A percentile compares a stretch with the other conserved stretches of the same genome.
Evolutionary conservation across 2,329 filamentous ascomycete genomes (phyloP).

Genomic region (Thelonectria rubi): DNA sequence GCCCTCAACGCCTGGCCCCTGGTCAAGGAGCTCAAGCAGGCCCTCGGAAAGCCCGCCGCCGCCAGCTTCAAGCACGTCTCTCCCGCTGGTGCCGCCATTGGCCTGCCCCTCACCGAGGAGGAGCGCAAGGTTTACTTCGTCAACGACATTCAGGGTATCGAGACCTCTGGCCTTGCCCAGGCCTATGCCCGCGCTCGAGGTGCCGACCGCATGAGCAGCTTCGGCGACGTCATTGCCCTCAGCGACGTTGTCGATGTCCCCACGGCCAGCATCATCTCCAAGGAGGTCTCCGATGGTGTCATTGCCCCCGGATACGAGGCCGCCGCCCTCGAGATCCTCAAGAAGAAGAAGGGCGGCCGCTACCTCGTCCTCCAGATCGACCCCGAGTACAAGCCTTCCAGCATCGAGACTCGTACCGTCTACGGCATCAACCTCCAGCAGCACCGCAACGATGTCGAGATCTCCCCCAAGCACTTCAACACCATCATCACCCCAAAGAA

Average conservation of each 20-base stretch:
- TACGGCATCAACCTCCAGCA: conserved; percentile 91
- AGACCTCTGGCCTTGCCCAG: conserved; percentile 86
- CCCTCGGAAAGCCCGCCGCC: conserved; percentile 87
- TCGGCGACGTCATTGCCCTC: conserved; percentile 94
- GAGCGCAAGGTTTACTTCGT: conserved; percentile 99
- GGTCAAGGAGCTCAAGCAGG: conserved; percentile 93
- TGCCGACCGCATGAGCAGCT: conserved; percentile 98
- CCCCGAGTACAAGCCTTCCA: conserved; percentile 80
- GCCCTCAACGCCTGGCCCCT: conserved; percentile 96
- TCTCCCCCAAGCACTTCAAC: conserved; percentile 85
- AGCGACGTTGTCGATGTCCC: conserved; percentile 90
- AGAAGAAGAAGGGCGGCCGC: conserved; percentile 98
- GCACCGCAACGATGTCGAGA: conserved; percentile 90
- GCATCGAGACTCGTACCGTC: conserved; percentile 85
- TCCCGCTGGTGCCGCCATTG: conserved; percentile 93
- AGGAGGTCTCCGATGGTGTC: conserved; percentile 97
- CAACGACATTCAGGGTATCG: conserved; percentile 89
- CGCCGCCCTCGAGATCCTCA: conserved; percentile 88
- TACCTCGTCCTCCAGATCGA: conserved; percentile 98
- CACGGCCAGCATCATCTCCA: conserved; percentile 96
- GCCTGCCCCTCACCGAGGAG: conserved; percentile 82
- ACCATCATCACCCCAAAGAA: conserved; percentile 89
- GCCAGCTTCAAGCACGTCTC: conserved; percentile 99
- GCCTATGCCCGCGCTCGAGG: conserved; percentile 96
- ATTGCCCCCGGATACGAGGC: conserved; percentile 88